A percentile compares a stretch with the other conserved stretches of the same genome.
Conservation (phyloP, 305 asterid genomes). For the Lippia alba region DNA sequence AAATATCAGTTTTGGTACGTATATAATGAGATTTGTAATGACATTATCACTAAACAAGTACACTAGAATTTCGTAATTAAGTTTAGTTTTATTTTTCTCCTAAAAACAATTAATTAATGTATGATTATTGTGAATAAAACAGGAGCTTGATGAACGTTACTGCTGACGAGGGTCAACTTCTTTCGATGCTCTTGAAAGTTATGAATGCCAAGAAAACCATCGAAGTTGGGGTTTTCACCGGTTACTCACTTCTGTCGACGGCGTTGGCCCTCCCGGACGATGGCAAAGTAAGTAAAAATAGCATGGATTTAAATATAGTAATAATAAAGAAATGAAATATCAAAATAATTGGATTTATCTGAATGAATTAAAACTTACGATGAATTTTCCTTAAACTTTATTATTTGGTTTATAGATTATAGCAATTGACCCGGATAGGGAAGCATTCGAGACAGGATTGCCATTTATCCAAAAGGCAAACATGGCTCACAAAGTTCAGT, state of each 20-base stretch:
- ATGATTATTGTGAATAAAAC: background rate
- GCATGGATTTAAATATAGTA: too few relatives aligned
- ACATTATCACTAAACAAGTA: too few relatives aligned
- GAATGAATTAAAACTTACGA: background rate
- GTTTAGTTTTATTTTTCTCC: background rate
- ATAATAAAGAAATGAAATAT: too few relatives aligned
- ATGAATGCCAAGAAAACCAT: conserved; percentile 52
- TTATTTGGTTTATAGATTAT: conserved; percentile 34
- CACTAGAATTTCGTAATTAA: background rate
- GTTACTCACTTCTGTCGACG: conserved; percentile 46
- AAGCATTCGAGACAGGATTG: conserved; percentile 55
- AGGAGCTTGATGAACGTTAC: conserved; percentile 52
- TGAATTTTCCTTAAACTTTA: too few relatives aligned
- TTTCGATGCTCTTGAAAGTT: conserved; percentile 44
- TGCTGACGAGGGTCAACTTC: conserved; percentile 48
- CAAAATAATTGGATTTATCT: too few relatives aligned
- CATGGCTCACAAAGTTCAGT: conserved; percentile 46
- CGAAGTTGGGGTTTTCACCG: conserved; percentile 51
- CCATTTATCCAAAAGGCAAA: conserved; percentile 55
- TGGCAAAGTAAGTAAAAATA: conserved; percentile 36
- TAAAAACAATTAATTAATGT: background rate
- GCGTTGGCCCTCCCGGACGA: conserved; percentile 49
- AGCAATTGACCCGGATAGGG: conserved; percentile 54
- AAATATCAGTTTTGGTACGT: conserved; percentile 41
- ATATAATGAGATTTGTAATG: background rate